A percentile compares a stretch with the other conserved stretches of the same genome.
Evolutionary conservation across 2,329 filamentous ascomycete genomes (phyloP).

Genomic region (Endothia cerciana): DNA sequence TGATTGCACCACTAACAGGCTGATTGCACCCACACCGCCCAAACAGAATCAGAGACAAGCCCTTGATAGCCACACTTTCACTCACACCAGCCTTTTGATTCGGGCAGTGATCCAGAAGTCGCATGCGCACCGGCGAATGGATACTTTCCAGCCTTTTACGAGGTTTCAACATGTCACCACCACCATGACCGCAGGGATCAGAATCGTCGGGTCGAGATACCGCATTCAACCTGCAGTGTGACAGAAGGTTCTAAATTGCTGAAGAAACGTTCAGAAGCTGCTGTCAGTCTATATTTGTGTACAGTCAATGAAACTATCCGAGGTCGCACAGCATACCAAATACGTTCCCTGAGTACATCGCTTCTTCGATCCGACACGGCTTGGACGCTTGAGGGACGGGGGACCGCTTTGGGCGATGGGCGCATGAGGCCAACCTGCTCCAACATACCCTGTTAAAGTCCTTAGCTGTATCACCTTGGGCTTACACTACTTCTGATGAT

Average conservation of each 20-base stretch:
- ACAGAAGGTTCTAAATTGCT: conserved; percentile 21
- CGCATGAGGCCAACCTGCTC: neutral
- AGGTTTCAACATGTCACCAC: neutral
- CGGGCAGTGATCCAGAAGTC: neutral
- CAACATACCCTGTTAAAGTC: neutral
- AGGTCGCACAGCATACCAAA: neutral
- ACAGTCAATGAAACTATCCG: conserved; percentile 15
- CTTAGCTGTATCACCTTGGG: neutral
- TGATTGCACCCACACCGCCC: conserved; percentile 38
- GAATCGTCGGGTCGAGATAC: neutral
- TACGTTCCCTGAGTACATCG: neutral
- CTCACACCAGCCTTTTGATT: neutral
- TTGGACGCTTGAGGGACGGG: neutral
- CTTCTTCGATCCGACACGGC: neutral
- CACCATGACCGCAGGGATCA: neutral
- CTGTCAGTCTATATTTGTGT: conserved; percentile 26
- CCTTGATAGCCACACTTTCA: neutral
- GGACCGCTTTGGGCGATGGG: no score
- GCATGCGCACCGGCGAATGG: neutral
- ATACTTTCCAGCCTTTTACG: neutral
- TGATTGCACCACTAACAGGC: conserved; percentile 34
- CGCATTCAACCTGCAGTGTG: neutral
- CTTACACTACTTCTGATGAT: neutral
- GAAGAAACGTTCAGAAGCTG: conserved; percentile 25
- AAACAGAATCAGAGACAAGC: conserved; percentile 24